Base-by-base conservation (phyloP, 23 red algal species). In the Pyropia yezoensis region DNA sequence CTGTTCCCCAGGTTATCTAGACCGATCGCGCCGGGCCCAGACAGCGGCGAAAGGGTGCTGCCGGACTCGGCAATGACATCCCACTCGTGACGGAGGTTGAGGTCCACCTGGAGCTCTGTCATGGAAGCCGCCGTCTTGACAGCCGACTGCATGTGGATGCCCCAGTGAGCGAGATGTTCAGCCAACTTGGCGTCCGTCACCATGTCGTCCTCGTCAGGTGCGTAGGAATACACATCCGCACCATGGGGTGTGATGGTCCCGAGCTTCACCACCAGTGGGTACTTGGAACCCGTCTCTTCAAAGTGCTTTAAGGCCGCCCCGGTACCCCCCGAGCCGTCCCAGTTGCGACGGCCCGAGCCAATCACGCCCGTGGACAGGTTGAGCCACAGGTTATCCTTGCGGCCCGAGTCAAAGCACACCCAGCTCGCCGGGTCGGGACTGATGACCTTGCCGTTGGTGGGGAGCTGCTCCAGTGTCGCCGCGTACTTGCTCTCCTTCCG, bases 221-320 rank as follows among this genome's bases (percentile, higher is more conserved):
- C 93, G 72, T 97, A 97, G 15, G 75, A 90, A 57, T 83, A 88
- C 23, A 97, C 93, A 49, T 97, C 93, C 29, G 85, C 93, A 28
- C 93, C 85, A 11, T 86, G 50, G 25, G 93, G 50, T 0, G 93
- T 90, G 27, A 97, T 97, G 49, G 85, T 97, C 26, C 93, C 93
- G 16, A 97, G 87, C 80, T 97, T 97, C 11, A 97, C 93, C 11
- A 72, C 81, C 20, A 97, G 70, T 1, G 93, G 83, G 47, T 97
- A 88, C 61, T 76, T 73, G 52, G 67, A 30, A 27, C 86, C 86
- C 22, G 86, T 90, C 22, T 76, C 70, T 32, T 95, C 74, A 33
- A 63, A 95, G 50, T 95, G 90, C 52, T 56, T 69, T 21, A 80
- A 69, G 19, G 90, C 90, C 12, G 82, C 80, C 0, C 86, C 83